Percentiles rank a stretch among this genome's conserved stretches.
phyloP scores from a whole-genome alignment of 2,329 filamentous ascomycete genomes.

The Alternaria gansuensis region DNA sequence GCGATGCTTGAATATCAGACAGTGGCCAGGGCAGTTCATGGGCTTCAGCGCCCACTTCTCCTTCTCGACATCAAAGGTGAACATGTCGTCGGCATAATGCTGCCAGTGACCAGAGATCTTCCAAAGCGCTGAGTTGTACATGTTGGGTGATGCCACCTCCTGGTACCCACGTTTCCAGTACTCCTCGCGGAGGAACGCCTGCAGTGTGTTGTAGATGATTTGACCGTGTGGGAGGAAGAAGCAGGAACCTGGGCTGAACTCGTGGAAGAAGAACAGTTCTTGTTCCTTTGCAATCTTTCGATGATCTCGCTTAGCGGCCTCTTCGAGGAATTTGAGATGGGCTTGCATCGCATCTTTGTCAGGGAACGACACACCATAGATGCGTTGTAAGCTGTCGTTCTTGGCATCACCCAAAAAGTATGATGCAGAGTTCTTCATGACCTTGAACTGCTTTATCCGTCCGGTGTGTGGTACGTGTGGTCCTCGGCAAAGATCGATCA shows the following conservation, averaged over 20 bases:
- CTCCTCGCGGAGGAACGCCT: conserved; percentile 81
- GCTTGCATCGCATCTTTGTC: conserved; percentile 95
- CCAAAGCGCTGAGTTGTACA: conserved; percentile 94
- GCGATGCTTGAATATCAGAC: conserved; percentile 83
- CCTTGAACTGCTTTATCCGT: conserved; percentile 91
- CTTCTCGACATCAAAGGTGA: conserved; percentile 84
- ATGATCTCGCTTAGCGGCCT: conserved; percentile 97
- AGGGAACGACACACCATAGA: conserved; percentile 96
- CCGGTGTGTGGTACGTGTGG: conserved; percentile 94
- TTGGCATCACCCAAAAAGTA: conserved; percentile 95
- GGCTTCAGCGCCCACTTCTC: conserved; percentile 87
- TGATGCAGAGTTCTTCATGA: conserved; percentile 85
- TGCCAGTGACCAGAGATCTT: conserved; percentile 95
- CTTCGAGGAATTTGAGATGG: conserved; percentile 93
- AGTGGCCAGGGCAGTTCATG: conserved; percentile 98
- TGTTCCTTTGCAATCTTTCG: conserved; percentile 93
- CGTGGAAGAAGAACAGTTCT: conserved; percentile 97
- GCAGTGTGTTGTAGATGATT: conserved; percentile 89
- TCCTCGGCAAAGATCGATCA: conserved; percentile 94
- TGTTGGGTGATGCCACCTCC: conserved; percentile 94
- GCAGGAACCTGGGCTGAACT: conserved; percentile 88
- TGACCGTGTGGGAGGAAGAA: conserved; percentile 94
- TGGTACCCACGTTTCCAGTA: conserved; percentile 95
- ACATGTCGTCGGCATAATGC: conserved; percentile 94
- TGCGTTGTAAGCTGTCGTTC: conserved; percentile 94